A percentile compares a stretch with the other conserved stretches of the same genome.
These are phyloP conservation scores for Lichenothelia convexa DNA, from an alignment of 495 filamentous ascomycete genomes.

Conservation along the genomic window DNA sequence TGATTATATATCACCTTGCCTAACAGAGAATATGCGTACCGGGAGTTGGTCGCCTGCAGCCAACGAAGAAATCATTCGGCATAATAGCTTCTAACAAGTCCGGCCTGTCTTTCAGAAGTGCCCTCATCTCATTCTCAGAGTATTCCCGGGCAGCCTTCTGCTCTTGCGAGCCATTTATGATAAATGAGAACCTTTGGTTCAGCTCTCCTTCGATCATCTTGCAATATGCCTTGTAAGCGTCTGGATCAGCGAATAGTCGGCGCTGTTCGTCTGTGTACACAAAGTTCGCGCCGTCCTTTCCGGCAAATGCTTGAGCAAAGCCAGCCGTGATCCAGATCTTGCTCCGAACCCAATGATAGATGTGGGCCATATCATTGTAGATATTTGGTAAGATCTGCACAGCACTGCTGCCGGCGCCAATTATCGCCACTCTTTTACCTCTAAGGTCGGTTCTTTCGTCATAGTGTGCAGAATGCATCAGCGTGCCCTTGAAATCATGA, in stretches of 20 bases:
- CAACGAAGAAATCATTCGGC: slow-evolving; percentile 22
- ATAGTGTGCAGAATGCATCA: slow-evolving; percentile 23
- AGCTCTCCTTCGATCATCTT: slow-evolving; percentile 27
- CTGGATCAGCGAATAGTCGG: slow-evolving; percentile 15
- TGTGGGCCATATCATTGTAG: slow-evolving; percentile 13
- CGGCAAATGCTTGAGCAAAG: slow-evolving; percentile 22
- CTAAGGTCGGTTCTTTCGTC: slow-evolving; percentile 18
- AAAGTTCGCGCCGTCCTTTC: slow-evolving; percentile 21
- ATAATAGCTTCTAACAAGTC: slow-evolving; percentile 19
- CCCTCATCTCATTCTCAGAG: slow-evolving; percentile 16
- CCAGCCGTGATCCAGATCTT: slow-evolving; percentile 24
- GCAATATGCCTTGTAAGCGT: slow-evolving; percentile 23
- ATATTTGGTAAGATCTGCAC: slow-evolving; percentile 23
- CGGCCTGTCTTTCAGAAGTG: slow-evolving; percentile 15
- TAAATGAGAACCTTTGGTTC: slow-evolving; percentile 27
- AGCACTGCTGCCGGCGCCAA: slow-evolving; percentile 19
- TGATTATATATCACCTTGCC: too few relatives aligned
- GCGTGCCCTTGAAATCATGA: slow-evolving; percentile 18
- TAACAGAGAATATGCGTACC: too few relatives aligned
- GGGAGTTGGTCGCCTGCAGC: slow-evolving; percentile 21
- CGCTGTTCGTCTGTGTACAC: slow-evolving; percentile 19
- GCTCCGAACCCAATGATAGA: slow-evolving; percentile 21
- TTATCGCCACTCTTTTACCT: slow-evolving; percentile 22
- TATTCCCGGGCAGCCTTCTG: slow-evolving; percentile 16
- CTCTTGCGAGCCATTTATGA: slow-evolving; percentile 21